Evolutionary conservation across 2,329 filamentous ascomycete species (phyloP).

Genomic region (Aspergillus sp.): DNA sequence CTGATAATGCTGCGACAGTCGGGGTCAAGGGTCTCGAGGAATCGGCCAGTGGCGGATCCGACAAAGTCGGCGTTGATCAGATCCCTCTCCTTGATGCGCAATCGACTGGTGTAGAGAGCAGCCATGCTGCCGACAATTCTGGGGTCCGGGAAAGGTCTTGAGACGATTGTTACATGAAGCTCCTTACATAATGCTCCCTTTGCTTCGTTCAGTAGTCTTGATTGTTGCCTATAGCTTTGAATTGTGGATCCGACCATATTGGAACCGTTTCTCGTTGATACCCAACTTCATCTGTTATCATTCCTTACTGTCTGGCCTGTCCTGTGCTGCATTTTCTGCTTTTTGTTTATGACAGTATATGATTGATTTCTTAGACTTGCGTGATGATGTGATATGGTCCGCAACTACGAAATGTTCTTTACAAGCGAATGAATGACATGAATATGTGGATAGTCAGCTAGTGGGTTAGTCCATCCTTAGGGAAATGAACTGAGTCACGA

Average conservation of each 20-base stretch:
- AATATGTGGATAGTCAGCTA: background rate
- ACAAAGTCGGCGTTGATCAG: constrained; percentile 33
- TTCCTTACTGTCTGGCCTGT: background rate
- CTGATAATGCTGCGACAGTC: constrained; percentile 21
- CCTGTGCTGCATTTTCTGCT: background rate
- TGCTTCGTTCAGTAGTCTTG: background rate
- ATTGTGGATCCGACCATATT: background rate
- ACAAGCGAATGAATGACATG: background rate
- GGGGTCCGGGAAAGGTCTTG: constrained; percentile 30
- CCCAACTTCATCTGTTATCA: background rate
- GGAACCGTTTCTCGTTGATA: background rate
- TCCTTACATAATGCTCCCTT: background rate
- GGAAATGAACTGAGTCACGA: background rate
- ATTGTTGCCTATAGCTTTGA: background rate
- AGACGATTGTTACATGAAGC: background rate
- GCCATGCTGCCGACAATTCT: constrained; percentile 15
- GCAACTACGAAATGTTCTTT: background rate
- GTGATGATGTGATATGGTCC: background rate
- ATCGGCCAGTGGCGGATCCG: constrained; percentile 23
- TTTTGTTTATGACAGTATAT: background rate
- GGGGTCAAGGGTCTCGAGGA: constrained; percentile 26
- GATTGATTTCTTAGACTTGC: background rate
- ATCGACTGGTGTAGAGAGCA: constrained; percentile 28
- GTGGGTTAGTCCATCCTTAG: background rate
- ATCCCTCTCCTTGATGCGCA: constrained; percentile 41